Base-by-base conservation (phyloP, 176 grass and related monocot species). In the Miscanthus lutarioriparius region DNA sequence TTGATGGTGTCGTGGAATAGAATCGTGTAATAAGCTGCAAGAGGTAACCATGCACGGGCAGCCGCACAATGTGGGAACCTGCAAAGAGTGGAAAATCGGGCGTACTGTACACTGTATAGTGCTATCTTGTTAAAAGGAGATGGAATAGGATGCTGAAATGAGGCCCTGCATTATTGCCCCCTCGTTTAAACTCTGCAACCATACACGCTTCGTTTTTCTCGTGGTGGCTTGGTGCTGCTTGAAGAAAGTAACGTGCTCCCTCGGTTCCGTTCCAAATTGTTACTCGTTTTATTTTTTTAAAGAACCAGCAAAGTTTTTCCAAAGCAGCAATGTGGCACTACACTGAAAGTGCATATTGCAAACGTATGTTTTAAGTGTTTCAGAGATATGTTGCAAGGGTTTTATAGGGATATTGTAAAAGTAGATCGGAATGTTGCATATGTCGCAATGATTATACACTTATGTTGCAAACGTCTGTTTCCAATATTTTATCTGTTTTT, bases 41-140 rank as follows among this genome's bases (percentile, higher is more conserved):
- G 22, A 43, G 79, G 22, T 4, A 47, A 74, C 37, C 54, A 44
- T 13, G 43, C 10, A 44, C 4, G 30, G 78, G 6, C 22, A 19
- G 75, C 75, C 89, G 19, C 62, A n/a, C 61, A 80, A 75, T 63
- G 80, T 83, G 89, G 59, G 84, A 90, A 75, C 87, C 76, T 83
- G 69, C 36, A 62, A 69, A 14, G 27, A 8, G 13, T 19, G 23
- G 47, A 69, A 27, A 89, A 61, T 59, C 36, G 7, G 78, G 12
- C 40, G 19, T 35, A 32, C 82, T 67, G n/a, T 47, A 14, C 3
- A 26, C 10, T 67, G 13, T 45, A n/a, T 2, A 10, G 54, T 38
- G 9, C 35, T 67, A 16, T 59, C 13, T 13, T 26, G n/a, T 62
- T 25, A 36, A 14, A 72, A 9, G 40, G 35, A 47, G 45, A 78